Conservation (phyloP, 1,139 yeast genomes). For the Suhomyces guaymorum region DNA sequence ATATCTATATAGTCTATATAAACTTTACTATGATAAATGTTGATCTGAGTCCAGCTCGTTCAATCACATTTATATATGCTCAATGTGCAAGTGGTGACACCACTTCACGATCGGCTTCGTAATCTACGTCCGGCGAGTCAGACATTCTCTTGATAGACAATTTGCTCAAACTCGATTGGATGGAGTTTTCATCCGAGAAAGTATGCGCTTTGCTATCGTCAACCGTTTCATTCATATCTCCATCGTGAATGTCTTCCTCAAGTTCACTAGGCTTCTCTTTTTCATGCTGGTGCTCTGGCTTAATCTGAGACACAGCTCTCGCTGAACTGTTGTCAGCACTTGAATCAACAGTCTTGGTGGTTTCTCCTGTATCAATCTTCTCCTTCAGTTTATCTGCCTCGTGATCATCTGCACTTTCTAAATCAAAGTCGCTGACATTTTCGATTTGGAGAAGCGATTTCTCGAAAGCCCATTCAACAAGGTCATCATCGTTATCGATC, state of each 20-base stretch:
- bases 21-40: too few species aligned
- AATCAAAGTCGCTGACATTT: slow-evolving; percentile 14
- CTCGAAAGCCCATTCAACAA: slow-evolving; percentile 14
- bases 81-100: not conserved
- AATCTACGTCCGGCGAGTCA: slow-evolving; percentile 1
- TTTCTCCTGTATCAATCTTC: too few species aligned
- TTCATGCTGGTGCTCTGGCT: not conserved
- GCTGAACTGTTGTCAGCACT: slow-evolving; percentile 4
- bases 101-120: slow-evolving; percentile 2
- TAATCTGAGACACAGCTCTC: too few species aligned
- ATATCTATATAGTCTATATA: too few species aligned
- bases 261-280: slow-evolving; percentile 2
- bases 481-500: slow-evolving; percentile 16
- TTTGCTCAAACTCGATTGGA: slow-evolving; percentile 6
- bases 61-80: not conserved
- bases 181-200: slow-evolving; percentile 1
- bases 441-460: slow-evolving; percentile 4
- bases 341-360: too few species aligned
- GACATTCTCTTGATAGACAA: slow-evolving; percentile 3
- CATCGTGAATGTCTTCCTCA: not conserved
- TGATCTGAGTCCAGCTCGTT: too few species aligned
- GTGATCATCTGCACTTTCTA: too few species aligned
- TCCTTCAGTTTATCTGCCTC: too few species aligned
- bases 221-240: not conserved
- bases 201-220: not conserved